phyloP scores from a whole-genome alignment of 306 rosid genomes.

The Trifolium repens region DNA sequence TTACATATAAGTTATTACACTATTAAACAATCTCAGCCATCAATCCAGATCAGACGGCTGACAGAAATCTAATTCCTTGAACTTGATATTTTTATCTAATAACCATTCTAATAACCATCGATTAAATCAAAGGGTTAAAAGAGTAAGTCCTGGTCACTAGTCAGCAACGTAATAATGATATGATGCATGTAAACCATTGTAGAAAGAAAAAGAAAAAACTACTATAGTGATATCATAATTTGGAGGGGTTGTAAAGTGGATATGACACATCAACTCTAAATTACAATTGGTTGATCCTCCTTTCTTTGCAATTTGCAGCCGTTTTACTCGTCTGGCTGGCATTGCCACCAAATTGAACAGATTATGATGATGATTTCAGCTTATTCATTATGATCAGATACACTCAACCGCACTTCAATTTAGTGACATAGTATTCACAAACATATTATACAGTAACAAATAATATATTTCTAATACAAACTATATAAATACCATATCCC shows the following conservation, averaged over 20 bases:
- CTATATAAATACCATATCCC: conserved; percentile 46
- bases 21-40: no score
- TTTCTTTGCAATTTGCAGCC: conserved; percentile 36
- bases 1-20: no score
- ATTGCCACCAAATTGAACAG: neutral
- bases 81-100: no score
- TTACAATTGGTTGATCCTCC: conserved; percentile 14
- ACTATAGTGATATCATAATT: neutral
- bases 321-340: conserved; percentile 32
- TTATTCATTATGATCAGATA: conserved; percentile 27
- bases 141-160: neutral
- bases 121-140: neutral
- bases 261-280: conserved; percentile 41
- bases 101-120: no score
- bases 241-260: conserved; percentile 40
- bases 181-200: no score
- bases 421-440: neutral
- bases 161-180: neutral
- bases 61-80: no score
- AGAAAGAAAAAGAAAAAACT: neutral
- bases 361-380: conserved; percentile 12
- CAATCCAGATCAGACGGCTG: no score
- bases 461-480: neutral
- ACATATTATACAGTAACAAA: neutral
- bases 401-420: conserved; percentile 39